phyloP scores from a whole-genome alignment of 2,329 filamentous ascomycete species.

The Chaetomiaceae sp. region DNA sequence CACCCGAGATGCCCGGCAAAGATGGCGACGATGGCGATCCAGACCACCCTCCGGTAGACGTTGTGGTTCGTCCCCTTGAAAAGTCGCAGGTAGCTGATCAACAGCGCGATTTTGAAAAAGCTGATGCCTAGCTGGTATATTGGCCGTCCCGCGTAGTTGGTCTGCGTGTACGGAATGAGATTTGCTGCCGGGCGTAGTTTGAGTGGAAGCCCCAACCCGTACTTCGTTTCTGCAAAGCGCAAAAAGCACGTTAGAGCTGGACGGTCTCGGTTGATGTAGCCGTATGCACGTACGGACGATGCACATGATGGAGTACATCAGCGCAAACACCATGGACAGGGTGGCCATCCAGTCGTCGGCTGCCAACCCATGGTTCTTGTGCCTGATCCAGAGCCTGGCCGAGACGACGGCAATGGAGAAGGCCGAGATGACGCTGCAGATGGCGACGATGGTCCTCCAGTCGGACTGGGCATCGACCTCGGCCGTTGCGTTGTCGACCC shows the following conservation, averaged over 20 bases:
- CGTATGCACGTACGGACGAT: constrained; percentile 40
- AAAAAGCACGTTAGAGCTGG: no score
- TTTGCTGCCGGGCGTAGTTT: constrained; percentile 37
- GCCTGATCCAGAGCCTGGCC: constrained; percentile 38
- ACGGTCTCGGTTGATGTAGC: no score
- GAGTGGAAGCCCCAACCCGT: constrained; percentile 45
- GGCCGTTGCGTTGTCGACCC: constrained; percentile 44
- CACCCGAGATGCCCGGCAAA: constrained; percentile 44
- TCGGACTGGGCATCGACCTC: constrained; percentile 42
- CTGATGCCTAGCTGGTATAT: constrained; percentile 50
- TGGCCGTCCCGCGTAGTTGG: constrained; percentile 48
- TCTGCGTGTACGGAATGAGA: constrained; percentile 39
- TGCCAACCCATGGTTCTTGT: constrained; percentile 38
- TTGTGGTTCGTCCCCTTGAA: constrained; percentile 42
- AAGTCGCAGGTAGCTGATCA: constrained; percentile 47
- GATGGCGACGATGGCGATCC: constrained; percentile 37
- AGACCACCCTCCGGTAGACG: constrained; percentile 40
- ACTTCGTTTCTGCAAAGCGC: constrained; percentile 42
- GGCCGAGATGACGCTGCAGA: constrained; percentile 40
- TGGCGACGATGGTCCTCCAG: constrained; percentile 42
- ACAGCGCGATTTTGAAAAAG: constrained; percentile 50
- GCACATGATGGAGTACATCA: constrained; percentile 44
- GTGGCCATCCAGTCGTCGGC: constrained; percentile 41
- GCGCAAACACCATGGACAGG: constrained; percentile 38
- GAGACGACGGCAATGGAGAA: constrained; percentile 38